Base-by-base conservation (phyloP, 2,329 filamentous ascomycete genomes). In the Pleurostoma richardsiae region DNA sequence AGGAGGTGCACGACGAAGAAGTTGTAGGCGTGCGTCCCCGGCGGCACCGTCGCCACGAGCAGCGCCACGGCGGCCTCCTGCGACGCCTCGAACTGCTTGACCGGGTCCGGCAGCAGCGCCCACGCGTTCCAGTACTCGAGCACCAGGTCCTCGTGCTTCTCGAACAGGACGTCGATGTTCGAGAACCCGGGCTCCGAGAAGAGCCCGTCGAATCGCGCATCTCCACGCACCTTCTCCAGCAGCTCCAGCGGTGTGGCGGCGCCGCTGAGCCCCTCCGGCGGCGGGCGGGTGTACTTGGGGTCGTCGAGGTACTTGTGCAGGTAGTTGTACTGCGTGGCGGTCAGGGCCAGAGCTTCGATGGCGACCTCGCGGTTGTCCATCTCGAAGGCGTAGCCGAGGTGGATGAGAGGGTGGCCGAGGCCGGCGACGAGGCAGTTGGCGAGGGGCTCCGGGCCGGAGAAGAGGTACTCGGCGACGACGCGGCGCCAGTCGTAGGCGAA, bases 101-200 rank as follows among this genome's bases (percentile, higher is more conserved):
- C 74, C 1, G 88, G 85, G 50, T 91, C 76, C 6, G 75, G 68
- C 27, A 49, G 43, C 29, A 95, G 74, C 7, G 76, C 72, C 91
- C 90, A 96, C 3, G 86, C 84, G 54, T 95, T 94, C 89, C 90
- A 97, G 69, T 97, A 89, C 55, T 95, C 86, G 41, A 96, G 66
- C 11, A 96, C 71, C 0, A 83, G 74, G 10, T 77, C 73, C 58
- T 92, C 86, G 44, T 86, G 79, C 49, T 86, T 71, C 33, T 78
- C 67, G 51, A 96, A 85, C 6, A 96, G 70, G 3, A 69, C 67
- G 4, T 82, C 73, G 44, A 95, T 72, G 56, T 94, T 88, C 33
- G 76, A 71, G 42, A 72, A 67, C 1, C 80, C 81, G 1, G 77
- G 72, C 5, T 75, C 64, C 10, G 76, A 61, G 56, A 88, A 87